Evolutionary conservation across 2,329 filamentous ascomycete species (phyloP), one percentile per base, ranked within the genome.

Genomic region (Capronia coronata): DNA sequence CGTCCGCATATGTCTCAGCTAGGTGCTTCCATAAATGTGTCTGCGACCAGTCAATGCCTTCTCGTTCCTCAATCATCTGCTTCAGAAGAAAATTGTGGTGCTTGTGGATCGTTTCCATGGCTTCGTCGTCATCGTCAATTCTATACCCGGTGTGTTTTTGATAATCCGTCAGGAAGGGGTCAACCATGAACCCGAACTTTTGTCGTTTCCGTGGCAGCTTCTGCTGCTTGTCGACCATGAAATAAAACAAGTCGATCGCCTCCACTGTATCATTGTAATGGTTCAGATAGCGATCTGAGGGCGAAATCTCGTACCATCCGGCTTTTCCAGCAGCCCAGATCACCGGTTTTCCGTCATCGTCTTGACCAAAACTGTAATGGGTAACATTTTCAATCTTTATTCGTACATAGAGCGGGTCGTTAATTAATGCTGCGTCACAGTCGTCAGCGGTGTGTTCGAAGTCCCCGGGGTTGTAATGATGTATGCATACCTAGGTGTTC

Each of bases 291-390:
- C 69, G 68, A 55, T 71, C 68, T 34, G 73, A 67, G 2, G 80
- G 78, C 23, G 68, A 67, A 40, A 84, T 71, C 45, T 74, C 72
- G 61, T 78, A 83, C 79, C 80, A 83, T 47, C 80, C 80, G 32
- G 79, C 77, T 54, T 73, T 68, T 27, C 80, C 80, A 42, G 77
- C 74, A 16, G 79, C 79, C 80, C 80, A 83, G 37, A 83, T 68
- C 18, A 74, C 72, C 39, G 78, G 68, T 32, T 73, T 73, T 10
- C 76, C 76, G 62, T 81, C 76, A 40, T 74, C 73, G 59, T 77
- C 67, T 55, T 74, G 71, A 14, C 71, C 72, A 58, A 74, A 75
- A 40, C 71, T 71, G 60, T 70, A 75, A 43, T 71, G 69, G 23
- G 68, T 74, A 29, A 75, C 70, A 56, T 74, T 69, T 30, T 72